Evolutionary conservation across 1,284 basidiomycete species (phyloP).

Genomic region (Boletus calvinii): DNA sequence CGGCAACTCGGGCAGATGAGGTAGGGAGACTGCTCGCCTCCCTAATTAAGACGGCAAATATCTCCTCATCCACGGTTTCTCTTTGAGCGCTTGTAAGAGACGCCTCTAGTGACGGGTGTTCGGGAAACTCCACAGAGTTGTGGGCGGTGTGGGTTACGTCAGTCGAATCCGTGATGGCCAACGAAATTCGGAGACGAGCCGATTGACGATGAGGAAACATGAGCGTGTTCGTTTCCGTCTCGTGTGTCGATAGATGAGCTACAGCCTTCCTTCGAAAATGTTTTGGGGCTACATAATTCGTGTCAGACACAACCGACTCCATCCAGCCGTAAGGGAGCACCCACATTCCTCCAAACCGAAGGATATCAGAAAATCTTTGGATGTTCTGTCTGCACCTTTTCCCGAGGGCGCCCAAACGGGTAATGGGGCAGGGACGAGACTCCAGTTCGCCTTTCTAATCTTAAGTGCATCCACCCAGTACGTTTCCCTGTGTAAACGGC

Average conservation of each 20-base stretch:
- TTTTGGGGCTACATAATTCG: conserved; percentile 50
- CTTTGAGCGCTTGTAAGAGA: conserved; percentile 59
- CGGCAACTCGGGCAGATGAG: conserved; percentile 70
- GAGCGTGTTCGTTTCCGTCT: conserved; percentile 44
- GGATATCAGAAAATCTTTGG: conserved; percentile 74
- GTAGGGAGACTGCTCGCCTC: conserved; percentile 72
- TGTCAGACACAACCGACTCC: conserved; percentile 3
- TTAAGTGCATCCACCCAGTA: conserved; percentile 80
- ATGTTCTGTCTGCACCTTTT: conserved; percentile 72
- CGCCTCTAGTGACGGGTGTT: conserved; percentile 45
- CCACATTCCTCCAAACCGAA: conserved; percentile 78
- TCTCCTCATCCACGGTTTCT: conserved; percentile 75
- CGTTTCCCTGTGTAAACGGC: conserved; percentile 57
- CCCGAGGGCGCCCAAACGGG: conserved; percentile 65
- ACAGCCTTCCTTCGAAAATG: conserved; percentile 63
- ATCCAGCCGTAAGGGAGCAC: conserved; percentile 24
- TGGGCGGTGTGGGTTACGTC: conserved; percentile 37
- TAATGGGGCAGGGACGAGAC: conserved; percentile 70
- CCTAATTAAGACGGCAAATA: conserved; percentile 66
- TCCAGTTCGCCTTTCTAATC: conserved; percentile 73
- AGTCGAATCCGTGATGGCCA: conserved; percentile 38
- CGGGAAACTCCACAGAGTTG: conserved; percentile 38
- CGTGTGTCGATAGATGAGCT: conserved; percentile 59
- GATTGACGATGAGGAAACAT: conserved; percentile 62
- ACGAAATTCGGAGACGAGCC: conserved; percentile 56